Base-by-base conservation (phyloP, 371 early-diverging fungal genomes). In the Syncephalastrum racemosum region DNA sequence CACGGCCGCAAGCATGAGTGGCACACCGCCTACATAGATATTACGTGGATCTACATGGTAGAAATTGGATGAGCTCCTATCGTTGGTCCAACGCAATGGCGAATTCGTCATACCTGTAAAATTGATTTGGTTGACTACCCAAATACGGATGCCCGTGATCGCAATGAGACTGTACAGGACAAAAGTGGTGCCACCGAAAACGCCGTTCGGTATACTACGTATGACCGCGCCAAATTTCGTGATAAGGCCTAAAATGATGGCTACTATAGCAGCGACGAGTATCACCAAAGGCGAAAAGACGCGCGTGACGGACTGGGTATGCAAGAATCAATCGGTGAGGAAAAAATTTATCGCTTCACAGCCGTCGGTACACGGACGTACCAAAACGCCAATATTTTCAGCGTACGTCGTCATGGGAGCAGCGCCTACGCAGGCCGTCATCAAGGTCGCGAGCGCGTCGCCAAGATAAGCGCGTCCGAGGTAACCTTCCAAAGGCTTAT, bases 211-310 rank as follows among this genome's bases (percentile, higher is more conserved):
- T 36, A 85, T 83, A 1, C 82, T 75, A 23, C 70, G 74, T 31
- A 85, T 70, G 15, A 81, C 64, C 50, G 83, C 84, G 36, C 81
- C 83, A 53, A 85, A 82, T 51, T 81, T 83, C 31, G 82, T 79
- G 42, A 82, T 77, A 31, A 82, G 75, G 14, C 79, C 81, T 18
- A 85, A 58, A 18, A 85, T 40, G 59, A 83, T 79, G 22, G 84
- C 81, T 50, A 83, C 72, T 8, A 73, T 18, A 22, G 83, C 80
- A 13, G 85, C 82, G 25, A 80, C 53, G 23, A 80, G 58, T 45
- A 85, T 82, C 18, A 80, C 72, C 57, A 81, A 53, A 3, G 83
- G 77, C 7, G 81, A 81, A 54, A 77, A 85, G 46, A 83, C 75
- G 46, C 74, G 64, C 14, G 84, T 83, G 24, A 83, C 78, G 19